Evolutionary conservation across 2,329 filamentous ascomycete species (phyloP), one percentile per base, ranked within the genome.

Genomic region (Aspergillus unguis): DNA sequence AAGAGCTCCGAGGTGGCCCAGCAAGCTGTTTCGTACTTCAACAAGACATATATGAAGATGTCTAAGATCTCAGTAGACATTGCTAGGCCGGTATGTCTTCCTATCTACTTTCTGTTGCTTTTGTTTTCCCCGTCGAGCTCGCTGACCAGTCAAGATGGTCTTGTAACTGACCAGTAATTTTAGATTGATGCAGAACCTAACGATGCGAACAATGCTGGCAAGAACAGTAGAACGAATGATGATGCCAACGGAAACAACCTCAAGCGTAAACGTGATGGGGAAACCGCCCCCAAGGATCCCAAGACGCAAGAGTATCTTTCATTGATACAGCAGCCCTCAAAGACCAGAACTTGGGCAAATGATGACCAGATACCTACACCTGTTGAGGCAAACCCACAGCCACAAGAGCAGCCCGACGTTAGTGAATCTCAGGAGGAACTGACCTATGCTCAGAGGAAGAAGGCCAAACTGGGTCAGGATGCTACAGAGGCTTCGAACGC

Each of bases 1-100:
- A 92, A 89, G 75, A 88, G 83, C 47, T 77, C 87, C 10, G 84
- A 92, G 57, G 87, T 90, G 68, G 94, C 94, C 52, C 78, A 83
- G 52, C 83, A 85, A 66, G 92, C 94, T 41, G 88, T 95, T 69
- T 92, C 89, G 72, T 95, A 96, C 77, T 96, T 96, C 80, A 92
- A 99, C 78, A 90, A 84, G 70, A 87, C 92, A 58, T 99, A 91
- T 74, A 90, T 99, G 65, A 90, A 91, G 63, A 94, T 96, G 88
- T 96, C 92, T 53, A 95, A 87, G 77, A 91, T 99, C 65, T 82
- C 81, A 29, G 94, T 96, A 57, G 92, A 96, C 75, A 77, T 94
- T 66, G 94, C 94, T 52, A 86, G 83, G 70, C 87, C 94, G 55
- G 88, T 95, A 77, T 68, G 82, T 73, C 48, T 47, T 54, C 41